Evolutionary conservation across 345 rosid genomes (phyloP), one percentile per base, ranked within the genome.

Genomic region (Ceriops tagal): DNA sequence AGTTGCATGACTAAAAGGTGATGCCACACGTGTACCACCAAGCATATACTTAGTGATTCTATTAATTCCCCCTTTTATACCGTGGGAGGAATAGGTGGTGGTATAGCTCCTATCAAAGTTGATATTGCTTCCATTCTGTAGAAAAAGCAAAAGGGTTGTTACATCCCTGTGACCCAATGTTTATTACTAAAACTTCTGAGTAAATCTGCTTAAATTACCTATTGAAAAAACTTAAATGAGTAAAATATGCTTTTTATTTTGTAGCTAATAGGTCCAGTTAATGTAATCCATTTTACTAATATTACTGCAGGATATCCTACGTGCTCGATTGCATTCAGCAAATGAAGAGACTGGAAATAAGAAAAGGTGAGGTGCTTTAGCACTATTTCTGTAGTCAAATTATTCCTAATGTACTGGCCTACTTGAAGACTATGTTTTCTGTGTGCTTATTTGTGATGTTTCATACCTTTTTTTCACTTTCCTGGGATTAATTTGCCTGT

Each of bases 271-370:
- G 16, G 64, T 55, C 24, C 31, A 8, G 59, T 75, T 69, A 31
- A 39, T 35, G 27, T 32, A 60, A 24, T 43, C 22, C 59, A 53
- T 70, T 43, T 71, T 58, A 34, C 67, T 58, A 62, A 64, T 52
- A 34, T 81, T 65, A 73, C 55, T 72, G 73, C 83, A 92, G 99
- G 98, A 93, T 53, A 81, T 80, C 73, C 82, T 95, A 64, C 89
- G 97, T 31, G 85, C 96, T 62, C 97, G 87, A 74, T 85, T 95
- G 63, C 92, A 90, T 71, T 78, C 96, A 66, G 97, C 93, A 79
- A 81, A 90, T 86, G 96, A 90, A 74, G 97, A 95, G 53, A 71
- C 83, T 64, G 97, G 85, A 70, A 77, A 66, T 67, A 87, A 85
- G 82, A 82, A 82, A 68, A 90, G 98, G 99, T 92, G 74, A 78